Evolutionary conservation across 148 eudicot species (phyloP), one percentile per base, ranked within the genome.

Genomic region (Mesembryanthemum crystallinum): DNA sequence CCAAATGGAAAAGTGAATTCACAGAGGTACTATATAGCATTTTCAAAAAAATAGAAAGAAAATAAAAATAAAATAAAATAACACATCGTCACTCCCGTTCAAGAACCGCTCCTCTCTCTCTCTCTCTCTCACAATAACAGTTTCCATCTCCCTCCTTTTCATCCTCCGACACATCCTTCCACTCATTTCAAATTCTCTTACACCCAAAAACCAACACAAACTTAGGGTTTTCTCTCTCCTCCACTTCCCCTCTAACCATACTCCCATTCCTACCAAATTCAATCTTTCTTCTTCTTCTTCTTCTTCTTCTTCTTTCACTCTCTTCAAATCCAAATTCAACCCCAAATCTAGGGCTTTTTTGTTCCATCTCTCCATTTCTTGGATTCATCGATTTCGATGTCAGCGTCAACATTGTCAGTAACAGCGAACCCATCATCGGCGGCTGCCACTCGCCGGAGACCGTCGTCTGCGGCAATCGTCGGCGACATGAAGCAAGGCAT

Each of bases 361-460:
- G n/a, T n/a, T n/a, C n/a, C 18, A 52, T 17, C 18, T 52, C 2
- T 17, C 20, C 1, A 15, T 42, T 8, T 1, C 45, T n/a, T 28
- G 51, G 37, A 43, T 69, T 71, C 77, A 45, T 52, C 62, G 29
- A 24, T 18, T 64, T 24, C 0, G 42, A 94, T 94, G 98, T 90
- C 98, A 10, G 88, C 93, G 7, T 94, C 98, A 12, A 94, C 93
- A 8, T 84, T 90, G 61, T 91, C 98, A 10, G 87, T 83, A 62
- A 85, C 91, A 54, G 91, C 92, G 23, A 88, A 91, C 77, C 84
- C 91, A n/a, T n/a, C 4, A 60, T n/a, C n/a, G n/a, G n/a, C 87
- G 43, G 62, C 86, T 9, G 39, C 84, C 21, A 32, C 84, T 24
- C 84, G 92, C 35, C 97, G 98, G 28, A 80, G 95, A 21, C 80